Base-by-base conservation (phyloP, 805 yeast genomes). In the Candida rishiriensis region DNA sequence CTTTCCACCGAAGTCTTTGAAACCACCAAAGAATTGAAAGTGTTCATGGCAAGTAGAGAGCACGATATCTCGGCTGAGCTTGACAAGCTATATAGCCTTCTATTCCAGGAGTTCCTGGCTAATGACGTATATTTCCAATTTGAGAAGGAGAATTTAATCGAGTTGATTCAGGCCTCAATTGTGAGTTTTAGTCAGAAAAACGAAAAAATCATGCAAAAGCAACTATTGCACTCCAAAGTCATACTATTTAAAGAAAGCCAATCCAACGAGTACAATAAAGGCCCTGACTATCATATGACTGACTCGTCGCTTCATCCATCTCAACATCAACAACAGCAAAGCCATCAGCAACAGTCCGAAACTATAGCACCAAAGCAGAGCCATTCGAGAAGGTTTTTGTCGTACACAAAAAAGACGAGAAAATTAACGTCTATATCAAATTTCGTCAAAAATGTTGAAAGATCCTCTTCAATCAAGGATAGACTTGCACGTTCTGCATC, bases 11-110 rank as follows among this genome's bases (percentile, higher is more conserved):
- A 76, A 32, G 69, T 85, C 10, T 76, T 79, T 12, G 76, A 73
- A 39, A 76, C 85, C 53, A 80, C 86, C 1, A 78, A 76, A 44
- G 81, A 79, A 44, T 67, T 90, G 51, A 82, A 83, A 54, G 80
- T 76, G 9, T 81, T 78, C 50, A 72, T 87, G 43, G 53, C 61
- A 8, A 64, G 71, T 18, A 70, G 72, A 43, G 75, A 71, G 3
- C 60, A 76, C 12, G 79, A 75, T 48, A 56, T 78, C 35, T 61
- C 66, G 3, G 37, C 55, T 1, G 74, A 83, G 3, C 66, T 91
- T 32, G 96, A 90, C 51, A 88, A 83, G 54, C 75, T 80, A 46
- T 79, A 72, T 56, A 73, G 76, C n/a, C 95, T 85, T 52, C 64
- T 88, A 14, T 91, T 91, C 61, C 72, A 78, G 15, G 82, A 83